Evolutionary conservation across 176 grass and related monocot genomes (phyloP), one percentile per base, ranked within the genome.

Genomic region (Eragrostis curvula): DNA sequence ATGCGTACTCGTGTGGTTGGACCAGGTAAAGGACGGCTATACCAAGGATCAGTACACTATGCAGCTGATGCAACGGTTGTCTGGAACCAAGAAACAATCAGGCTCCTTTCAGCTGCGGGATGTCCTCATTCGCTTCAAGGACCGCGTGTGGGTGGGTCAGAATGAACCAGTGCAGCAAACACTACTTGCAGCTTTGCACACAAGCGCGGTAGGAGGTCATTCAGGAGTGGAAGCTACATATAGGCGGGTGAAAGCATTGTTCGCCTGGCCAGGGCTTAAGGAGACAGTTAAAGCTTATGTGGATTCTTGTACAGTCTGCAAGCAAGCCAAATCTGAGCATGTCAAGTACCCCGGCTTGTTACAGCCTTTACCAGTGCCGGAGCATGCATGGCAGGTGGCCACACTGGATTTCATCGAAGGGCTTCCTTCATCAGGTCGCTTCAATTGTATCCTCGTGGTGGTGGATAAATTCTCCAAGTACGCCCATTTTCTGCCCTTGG

Each of bases 201-300:
- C 63, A 0, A 40, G 7, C 17, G 30, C 15, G 0, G 13, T 8
- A 2, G 29, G 14, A 7, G 63, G 63, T 0, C 63, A 66, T 10
- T 66, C 32, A 2, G 63, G 63, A 0, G 16, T 66, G 3, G 13
- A 1, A 0, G 63, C 5, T 0, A 66, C 63, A 0, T 40, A 36
- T 0, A 0, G 16, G 0, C 1, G 63, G 5, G 5, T 20, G 1
- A 66, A 41, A 9, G 1, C 8, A 0, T 0, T 18, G 0, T 66
- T 66, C 17, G 63, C 30, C 0, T 66, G 63, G 32, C 16, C 15
- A 0, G 7, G 30, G 2, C 7, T 59, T 21, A 59, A 59, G 8
- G 8, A 23, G 9, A 10, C 20, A 3, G 9, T 59, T 9, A n/a
- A 10, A 8, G 5, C 24, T 3, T 59, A 9, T 9, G 8, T 59